Conservation (phyloP, 2,329 filamentous ascomycete genomes). For the Mycocentrospora acerina region DNA sequence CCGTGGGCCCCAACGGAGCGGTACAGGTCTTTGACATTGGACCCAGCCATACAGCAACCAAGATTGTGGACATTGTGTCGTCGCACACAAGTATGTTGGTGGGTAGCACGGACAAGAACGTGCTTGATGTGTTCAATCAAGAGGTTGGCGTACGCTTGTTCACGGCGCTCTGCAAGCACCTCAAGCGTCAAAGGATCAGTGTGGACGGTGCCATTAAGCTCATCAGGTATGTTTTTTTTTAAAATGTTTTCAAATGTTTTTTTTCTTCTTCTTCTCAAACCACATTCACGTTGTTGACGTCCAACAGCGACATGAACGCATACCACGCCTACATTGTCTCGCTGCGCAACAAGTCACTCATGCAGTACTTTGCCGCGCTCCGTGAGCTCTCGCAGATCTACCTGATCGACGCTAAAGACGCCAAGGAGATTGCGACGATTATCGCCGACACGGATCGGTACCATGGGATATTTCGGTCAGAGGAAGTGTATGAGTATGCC, state of each 20-base stretch:
- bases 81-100: constrained; percentile 90
- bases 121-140: constrained; percentile 97
- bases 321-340: constrained; percentile 84
- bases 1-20: constrained; percentile 37
- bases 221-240: constrained; percentile 59
- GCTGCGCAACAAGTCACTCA: constrained; percentile 78
- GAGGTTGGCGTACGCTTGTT: constrained; percentile 94
- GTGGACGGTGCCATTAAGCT: constrained; percentile 87
- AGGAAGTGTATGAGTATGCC: constrained; percentile 97
- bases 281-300: constrained; percentile 1
- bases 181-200: constrained; percentile 92
- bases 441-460: constrained; percentile 92
- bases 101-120: constrained; percentile 95
- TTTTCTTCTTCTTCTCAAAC: too few species aligned
- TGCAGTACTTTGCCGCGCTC: constrained; percentile 88
- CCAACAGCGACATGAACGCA: constrained; percentile 81
- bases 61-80: constrained; percentile 81
- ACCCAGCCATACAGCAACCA: constrained; percentile 74
- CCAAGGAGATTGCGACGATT: constrained; percentile 91
- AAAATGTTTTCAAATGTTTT: not conserved
- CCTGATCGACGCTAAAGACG: constrained; percentile 80
- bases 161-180: constrained; percentile 89
- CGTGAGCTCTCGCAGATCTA: constrained; percentile 95
- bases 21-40: constrained; percentile 60
- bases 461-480: constrained; percentile 86